phyloP scores from a whole-genome alignment of 2,329 filamentous ascomycete genomes.

The Fusarium kyushuense region DNA sequence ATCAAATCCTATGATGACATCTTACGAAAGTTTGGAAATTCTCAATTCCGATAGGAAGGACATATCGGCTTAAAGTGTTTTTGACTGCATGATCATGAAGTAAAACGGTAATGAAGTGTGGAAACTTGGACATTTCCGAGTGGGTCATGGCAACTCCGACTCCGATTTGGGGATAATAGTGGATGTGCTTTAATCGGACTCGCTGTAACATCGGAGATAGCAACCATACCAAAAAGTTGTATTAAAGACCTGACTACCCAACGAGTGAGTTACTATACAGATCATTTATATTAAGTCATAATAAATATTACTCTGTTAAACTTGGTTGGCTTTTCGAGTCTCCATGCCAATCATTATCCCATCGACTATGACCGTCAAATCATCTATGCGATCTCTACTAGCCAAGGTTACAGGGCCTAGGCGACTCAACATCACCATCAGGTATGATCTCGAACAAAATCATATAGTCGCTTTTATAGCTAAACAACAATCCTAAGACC shows the following conservation, averaged over 20 bases:
- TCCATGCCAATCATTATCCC: too few relatives aligned
- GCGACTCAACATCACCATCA: neutral
- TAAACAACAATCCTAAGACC: neutral
- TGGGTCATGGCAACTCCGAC: neutral
- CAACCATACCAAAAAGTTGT: neutral
- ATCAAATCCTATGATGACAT: too few relatives aligned
- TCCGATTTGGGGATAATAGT: neutral
- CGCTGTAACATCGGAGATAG: neutral
- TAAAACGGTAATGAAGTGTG: neutral
- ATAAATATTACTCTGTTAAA: too few relatives aligned
- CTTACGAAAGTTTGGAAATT: fast-evolving
- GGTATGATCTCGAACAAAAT: fast-evolving
- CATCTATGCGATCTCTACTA: neutral
- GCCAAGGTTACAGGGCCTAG: neutral
- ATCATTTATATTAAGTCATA: too few relatives aligned
- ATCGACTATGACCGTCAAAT: neutral
- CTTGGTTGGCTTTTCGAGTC: too few relatives aligned
- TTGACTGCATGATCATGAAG: neutral
- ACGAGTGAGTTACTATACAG: neutral
- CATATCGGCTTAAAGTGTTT: neutral
- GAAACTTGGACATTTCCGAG: neutral
- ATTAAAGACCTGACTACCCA: neutral
- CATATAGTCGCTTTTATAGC: fast-evolving
- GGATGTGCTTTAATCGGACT: neutral
- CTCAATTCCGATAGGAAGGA: neutral